Evolutionary conservation across 345 rosid genomes (phyloP).

Genomic region (Salix exigua): DNA sequence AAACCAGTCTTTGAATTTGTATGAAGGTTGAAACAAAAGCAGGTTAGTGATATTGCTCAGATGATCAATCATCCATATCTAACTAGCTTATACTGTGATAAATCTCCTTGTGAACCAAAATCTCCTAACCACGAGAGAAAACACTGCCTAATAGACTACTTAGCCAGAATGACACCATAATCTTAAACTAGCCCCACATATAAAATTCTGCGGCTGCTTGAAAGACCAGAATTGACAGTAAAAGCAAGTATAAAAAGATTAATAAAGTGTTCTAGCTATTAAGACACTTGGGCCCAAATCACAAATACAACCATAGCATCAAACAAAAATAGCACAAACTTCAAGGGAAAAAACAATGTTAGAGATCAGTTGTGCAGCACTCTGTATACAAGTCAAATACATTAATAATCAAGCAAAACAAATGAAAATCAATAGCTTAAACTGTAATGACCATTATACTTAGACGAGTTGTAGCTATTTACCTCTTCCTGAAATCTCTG

Average conservation of each 20-base stretch:
- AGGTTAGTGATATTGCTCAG: neutral
- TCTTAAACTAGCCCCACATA: neutral
- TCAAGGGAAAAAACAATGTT: neutral
- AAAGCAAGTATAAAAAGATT: neutral
- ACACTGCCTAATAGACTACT: neutral
- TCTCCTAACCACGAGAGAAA: neutral
- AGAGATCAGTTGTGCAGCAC: neutral
- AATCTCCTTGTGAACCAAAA: neutral
- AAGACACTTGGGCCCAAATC: neutral
- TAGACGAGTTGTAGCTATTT: slow-evolving; percentile 1
- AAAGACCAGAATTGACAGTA: neutral
- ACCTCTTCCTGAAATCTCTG: slow-evolving; percentile 98
- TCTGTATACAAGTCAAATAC: neutral
- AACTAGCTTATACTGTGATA: neutral
- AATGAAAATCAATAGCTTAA: neutral
- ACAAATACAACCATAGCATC: neutral
- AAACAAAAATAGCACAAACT: neutral
- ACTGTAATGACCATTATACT: neutral
- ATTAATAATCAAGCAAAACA: neutral
- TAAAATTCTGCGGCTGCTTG: neutral
- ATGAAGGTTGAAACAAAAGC: neutral
- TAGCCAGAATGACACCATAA: too few species aligned
- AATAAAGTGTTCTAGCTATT: neutral
- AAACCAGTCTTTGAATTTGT: neutral
- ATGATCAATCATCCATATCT: neutral